Conservation (phyloP, 2,329 filamentous ascomycete species). For the Cytospora mali region DNA sequence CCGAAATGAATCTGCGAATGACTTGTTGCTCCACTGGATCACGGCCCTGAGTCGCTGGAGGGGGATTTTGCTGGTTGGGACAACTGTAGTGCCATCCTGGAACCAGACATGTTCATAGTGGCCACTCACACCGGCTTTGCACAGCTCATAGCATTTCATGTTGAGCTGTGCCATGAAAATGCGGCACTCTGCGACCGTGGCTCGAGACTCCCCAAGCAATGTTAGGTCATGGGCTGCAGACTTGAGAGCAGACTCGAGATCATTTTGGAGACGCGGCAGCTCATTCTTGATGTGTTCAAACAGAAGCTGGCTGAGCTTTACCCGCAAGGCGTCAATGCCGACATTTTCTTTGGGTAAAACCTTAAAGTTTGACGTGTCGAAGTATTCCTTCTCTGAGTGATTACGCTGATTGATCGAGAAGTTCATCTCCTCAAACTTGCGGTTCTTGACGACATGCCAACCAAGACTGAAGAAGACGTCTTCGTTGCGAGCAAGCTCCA, state of each 20-base stretch:
- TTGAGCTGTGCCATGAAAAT: neutral
- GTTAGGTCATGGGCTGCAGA: neutral
- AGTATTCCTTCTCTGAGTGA: neutral
- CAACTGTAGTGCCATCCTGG: fast-evolving
- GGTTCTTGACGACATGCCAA: constrained; percentile 58
- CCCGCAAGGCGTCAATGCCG: neutral
- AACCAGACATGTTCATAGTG: neutral
- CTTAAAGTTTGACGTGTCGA: neutral
- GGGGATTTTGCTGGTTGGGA: fast-evolving
- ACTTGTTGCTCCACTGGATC: neutral
- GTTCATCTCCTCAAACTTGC: constrained; percentile 55
- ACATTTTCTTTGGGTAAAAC: neutral
- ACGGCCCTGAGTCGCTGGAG: neutral
- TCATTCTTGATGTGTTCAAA: constrained; percentile 19
- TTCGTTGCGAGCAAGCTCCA: constrained; percentile 16
- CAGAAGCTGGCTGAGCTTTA: constrained; percentile 3
- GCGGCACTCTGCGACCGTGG: neutral
- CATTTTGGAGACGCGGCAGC: neutral
- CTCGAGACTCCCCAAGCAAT: neutral
- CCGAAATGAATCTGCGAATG: neutral
- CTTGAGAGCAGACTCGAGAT: neutral
- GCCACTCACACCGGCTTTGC: constrained; percentile 4
- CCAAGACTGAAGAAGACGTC: constrained; percentile 30
- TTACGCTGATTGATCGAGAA: constrained; percentile 7
- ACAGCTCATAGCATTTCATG: constrained; percentile 9